Percentiles rank a stretch among this genome's conserved stretches.
phyloP scores from a whole-genome alignment of 2,329 filamentous ascomycete genomes.

The Aspergillus sp. region DNA sequence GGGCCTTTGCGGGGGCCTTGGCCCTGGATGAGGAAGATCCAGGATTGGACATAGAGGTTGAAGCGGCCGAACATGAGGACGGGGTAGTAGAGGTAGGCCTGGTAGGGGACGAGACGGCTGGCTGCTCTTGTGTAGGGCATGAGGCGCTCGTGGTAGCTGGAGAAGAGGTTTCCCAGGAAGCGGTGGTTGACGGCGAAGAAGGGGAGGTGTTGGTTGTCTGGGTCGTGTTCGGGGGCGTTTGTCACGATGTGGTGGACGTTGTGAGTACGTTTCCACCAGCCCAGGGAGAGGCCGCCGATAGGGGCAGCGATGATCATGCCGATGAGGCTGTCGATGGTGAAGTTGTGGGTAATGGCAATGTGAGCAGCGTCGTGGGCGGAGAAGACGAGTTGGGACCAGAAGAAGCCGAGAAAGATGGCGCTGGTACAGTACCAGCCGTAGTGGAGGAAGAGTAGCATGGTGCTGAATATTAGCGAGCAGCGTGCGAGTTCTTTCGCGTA shows the following conservation, averaged over 20 bases:
- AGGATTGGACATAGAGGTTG: slow-evolving; percentile 83
- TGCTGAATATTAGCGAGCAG: slow-evolving; percentile 65
- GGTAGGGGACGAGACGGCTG: slow-evolving; percentile 67
- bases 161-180: slow-evolving; percentile 70
- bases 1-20: slow-evolving; percentile 71
- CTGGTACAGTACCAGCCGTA: slow-evolving; percentile 67
- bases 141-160: slow-evolving; percentile 76
- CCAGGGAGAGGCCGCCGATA: slow-evolving; percentile 79
- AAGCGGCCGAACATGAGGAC: slow-evolving; percentile 78
- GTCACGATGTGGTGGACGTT: slow-evolving; percentile 97
- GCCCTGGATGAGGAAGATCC: slow-evolving; percentile 70
- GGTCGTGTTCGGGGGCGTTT: slow-evolving; percentile 91
- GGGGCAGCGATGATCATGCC: slow-evolving; percentile 88
- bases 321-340: slow-evolving; percentile 75
- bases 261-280: slow-evolving; percentile 96
- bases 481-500: slow-evolving; percentile 71
- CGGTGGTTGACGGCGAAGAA: slow-evolving; percentile 85
- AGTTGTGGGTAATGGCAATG: slow-evolving; percentile 93
- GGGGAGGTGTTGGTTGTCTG: slow-evolving; percentile 86
- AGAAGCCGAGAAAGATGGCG: slow-evolving; percentile 71
- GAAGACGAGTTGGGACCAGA: slow-evolving; percentile 94
- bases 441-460: slow-evolving; percentile 53
- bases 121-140: slow-evolving; percentile 75
- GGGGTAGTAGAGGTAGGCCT: slow-evolving; percentile 79
- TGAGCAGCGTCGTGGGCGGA: slow-evolving; percentile 90